Evolutionary conservation across 441 rosid genomes (phyloP).

Genomic region (Corymbia citriodora): DNA sequence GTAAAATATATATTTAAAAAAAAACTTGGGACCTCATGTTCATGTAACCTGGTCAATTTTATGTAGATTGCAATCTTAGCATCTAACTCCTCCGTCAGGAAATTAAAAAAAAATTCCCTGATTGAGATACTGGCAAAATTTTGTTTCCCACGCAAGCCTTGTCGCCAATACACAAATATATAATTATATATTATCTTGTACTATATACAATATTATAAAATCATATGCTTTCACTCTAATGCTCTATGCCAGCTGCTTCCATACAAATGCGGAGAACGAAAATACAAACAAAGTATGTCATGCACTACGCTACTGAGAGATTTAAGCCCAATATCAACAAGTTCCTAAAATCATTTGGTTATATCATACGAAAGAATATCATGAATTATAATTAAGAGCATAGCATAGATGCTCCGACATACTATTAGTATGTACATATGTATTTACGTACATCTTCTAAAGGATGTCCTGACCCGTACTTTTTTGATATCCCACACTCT

Average conservation of each 20-base stretch:
- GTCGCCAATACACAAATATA: not conserved
- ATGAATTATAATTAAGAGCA: not conserved
- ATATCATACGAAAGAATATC: not conserved
- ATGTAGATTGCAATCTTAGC: not conserved
- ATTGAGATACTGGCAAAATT: too few species aligned
- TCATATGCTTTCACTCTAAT: not conserved
- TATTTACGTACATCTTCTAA: not conserved
- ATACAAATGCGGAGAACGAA: not conserved
- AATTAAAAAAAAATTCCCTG: not conserved
- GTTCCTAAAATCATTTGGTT: not conserved
- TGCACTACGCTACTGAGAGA: not conserved
- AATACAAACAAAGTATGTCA: not conserved
- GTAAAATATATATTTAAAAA: not conserved
- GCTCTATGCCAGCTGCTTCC: not conserved
- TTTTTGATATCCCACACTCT: not conserved
- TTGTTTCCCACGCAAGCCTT: not conserved
- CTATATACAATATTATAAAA: not conserved
- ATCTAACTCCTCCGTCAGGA: not conserved
- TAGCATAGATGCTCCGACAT: not conserved
- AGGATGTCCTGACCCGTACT: not conserved
- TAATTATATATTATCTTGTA: not conserved
- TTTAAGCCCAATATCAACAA: not conserved
- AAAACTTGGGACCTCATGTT: not conserved
- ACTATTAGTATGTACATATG: not conserved
- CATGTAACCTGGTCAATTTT: not conserved